Evolutionary conservation across 257 asterid species (phyloP), one percentile per base, ranked within the genome.

Genomic region (Primulina eburnea): DNA sequence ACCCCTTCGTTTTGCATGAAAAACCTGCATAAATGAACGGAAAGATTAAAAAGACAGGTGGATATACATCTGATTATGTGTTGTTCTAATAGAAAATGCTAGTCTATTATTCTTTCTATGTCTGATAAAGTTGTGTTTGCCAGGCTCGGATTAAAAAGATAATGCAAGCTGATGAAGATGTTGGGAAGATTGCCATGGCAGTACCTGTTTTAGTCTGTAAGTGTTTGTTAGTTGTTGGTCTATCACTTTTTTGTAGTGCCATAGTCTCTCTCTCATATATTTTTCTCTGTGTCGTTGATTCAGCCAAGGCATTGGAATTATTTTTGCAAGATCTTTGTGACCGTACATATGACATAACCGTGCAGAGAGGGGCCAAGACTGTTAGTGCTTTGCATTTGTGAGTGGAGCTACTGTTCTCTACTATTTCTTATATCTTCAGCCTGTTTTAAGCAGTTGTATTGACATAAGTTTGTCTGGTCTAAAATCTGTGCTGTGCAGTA

Each of bases 81-180:
- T 53, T 58, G 68, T 64, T 18, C 11, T 33, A 7, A 7, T 38
- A 57, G 71, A 63, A 40, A 52, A 60, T 57, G 28, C 56, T 52
- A 67, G 67, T 67, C 29, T 33, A 26, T 66, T 58, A 21, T 21
- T 28, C 30, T 62, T 50, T 71, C 28, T 16, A 56, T 60, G 62
- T 59, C 47, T 80, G 30, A 73, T 63, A 60, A 75, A 62, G 17
- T 66, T 71, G 33, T 74, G 63, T 65, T 72, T 76, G 8, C 34
- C 82, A 92, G 97, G 91, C 97, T 60, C 92, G 97, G 68, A 92
- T 92, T 28, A 92, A 92, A 71, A 92, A 92, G 84, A 89, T 92
- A 68, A 92, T 89, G 98, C 98, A 92, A 82, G 94, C 98, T 34
- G 98, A 92, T 78, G 98, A 92, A 80, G 98, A 92, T 82, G 98